Percentiles rank a stretch among this genome's conserved stretches.
Conservation (phyloP, 2,329 filamentous ascomycete species). For the Cladophialophora carrionii region DNA sequence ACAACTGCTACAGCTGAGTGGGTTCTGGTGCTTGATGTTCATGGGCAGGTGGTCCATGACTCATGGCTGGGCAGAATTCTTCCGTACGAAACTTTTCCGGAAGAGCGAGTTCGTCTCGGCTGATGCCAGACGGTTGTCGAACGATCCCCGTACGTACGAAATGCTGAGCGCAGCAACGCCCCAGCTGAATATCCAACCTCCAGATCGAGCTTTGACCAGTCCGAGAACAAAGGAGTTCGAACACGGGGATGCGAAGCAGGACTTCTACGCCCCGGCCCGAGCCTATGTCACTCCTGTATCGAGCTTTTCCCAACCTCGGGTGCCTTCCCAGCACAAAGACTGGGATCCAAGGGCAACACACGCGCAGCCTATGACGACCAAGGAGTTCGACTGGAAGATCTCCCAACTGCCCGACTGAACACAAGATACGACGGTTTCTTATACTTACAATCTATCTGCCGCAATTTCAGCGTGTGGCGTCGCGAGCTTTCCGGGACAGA, state of each 20-base stretch:
- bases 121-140: slow-evolving; percentile 69
- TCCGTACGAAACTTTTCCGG: slow-evolving; percentile 53
- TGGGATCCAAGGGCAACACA: slow-evolving; percentile 35
- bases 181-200: slow-evolving; percentile 40
- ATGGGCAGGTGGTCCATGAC: slow-evolving; percentile 85
- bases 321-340: slow-evolving; percentile 42
- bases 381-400: slow-evolving; percentile 12
- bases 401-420: neutral
- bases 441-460: slow-evolving; percentile 3
- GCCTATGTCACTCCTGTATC: slow-evolving; percentile 53
- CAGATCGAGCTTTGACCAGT: slow-evolving; percentile 38
- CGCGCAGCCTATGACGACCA: slow-evolving; percentile 19
- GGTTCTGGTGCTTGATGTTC: slow-evolving; percentile 80
- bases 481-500: slow-evolving; percentile 8
- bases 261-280: slow-evolving; percentile 50
- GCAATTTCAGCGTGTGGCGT: slow-evolving; percentile 18
- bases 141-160: slow-evolving; percentile 72
- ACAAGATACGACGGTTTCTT: neutral
- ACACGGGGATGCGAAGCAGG: slow-evolving; percentile 38
- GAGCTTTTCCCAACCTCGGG: slow-evolving; percentile 55
- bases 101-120: slow-evolving; percentile 84
- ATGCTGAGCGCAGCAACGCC: slow-evolving; percentile 60
- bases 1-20: slow-evolving; percentile 65
- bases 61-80: slow-evolving; percentile 74
- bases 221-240: slow-evolving; percentile 36